Conservation (phyloP, 352 stramenopile genomes). For the Phytophthora sansomeana region DNA sequence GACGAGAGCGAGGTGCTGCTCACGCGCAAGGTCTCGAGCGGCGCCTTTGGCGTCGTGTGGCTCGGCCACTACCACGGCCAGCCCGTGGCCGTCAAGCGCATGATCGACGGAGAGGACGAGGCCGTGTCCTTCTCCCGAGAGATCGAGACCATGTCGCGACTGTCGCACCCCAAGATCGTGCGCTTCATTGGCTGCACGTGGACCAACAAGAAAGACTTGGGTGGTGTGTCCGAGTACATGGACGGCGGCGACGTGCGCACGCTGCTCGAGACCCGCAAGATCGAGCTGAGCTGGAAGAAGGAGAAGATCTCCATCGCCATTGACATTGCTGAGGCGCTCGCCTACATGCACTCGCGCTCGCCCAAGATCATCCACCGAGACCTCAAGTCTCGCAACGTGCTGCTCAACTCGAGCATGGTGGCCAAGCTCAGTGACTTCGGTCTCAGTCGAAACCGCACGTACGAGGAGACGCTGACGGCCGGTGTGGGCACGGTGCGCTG, state of each 20-base stretch:
- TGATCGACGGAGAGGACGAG: conserved; percentile 86
- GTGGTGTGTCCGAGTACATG: conserved; percentile 89
- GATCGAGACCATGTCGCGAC: conserved; percentile 85
- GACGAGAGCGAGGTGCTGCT: conserved; percentile 86
- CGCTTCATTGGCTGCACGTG: conserved; percentile 89
- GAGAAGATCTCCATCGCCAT: conserved; percentile 90
- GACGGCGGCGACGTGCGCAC: conserved; percentile 85
- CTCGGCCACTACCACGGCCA: conserved; percentile 89
- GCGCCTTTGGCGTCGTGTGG: conserved; percentile 86
- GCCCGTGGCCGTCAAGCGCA: conserved; percentile 87
- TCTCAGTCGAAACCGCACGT: conserved; percentile 82
- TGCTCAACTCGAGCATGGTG: conserved; percentile 81
- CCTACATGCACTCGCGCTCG: conserved; percentile 86
- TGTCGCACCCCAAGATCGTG: conserved; percentile 86
- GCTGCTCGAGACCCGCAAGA: conserved; percentile 83
- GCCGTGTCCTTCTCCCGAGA: conserved; percentile 79
- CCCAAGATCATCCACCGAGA: conserved; percentile 89
- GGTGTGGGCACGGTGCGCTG: conserved; percentile 87
- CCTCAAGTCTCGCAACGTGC: conserved; percentile 86
- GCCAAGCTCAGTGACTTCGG: conserved; percentile 90
- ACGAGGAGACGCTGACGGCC: conserved; percentile 86
- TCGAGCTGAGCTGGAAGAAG: conserved; percentile 81
- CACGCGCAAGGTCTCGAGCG: conserved; percentile 84
- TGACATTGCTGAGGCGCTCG: conserved; percentile 79
- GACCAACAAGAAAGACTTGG: conserved; percentile 80